phyloP scores from a whole-genome alignment of 2,329 filamentous ascomycete species.

The Arthroderma sp. region DNA sequence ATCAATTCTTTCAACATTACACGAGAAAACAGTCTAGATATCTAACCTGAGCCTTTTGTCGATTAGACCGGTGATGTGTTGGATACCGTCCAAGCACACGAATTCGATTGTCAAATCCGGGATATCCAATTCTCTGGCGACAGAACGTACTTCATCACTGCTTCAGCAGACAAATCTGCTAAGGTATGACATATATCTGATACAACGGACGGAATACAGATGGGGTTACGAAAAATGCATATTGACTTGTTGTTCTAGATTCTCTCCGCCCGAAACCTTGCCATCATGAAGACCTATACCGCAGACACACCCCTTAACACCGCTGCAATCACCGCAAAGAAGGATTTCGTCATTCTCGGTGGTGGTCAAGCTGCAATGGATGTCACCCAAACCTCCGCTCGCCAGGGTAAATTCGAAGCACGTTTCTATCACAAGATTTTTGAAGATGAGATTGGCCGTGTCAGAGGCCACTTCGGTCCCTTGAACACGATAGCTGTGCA shows the following conservation, averaged over 20 bases:
- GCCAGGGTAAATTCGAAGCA: slow-evolving; percentile 98
- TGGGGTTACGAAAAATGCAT: neutral
- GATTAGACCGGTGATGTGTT: slow-evolving; percentile 62
- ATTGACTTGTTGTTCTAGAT: slow-evolving; percentile 38
- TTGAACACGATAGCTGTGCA: slow-evolving; percentile 92
- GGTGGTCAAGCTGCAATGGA: slow-evolving; percentile 99
- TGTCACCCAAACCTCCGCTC: slow-evolving; percentile 82
- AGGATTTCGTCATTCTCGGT: slow-evolving; percentile 94
- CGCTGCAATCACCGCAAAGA: slow-evolving; percentile 83
- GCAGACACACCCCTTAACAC: slow-evolving; percentile 95
- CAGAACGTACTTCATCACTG: slow-evolving; percentile 95
- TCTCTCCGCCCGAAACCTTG: slow-evolving; percentile 71
- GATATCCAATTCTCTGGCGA: slow-evolving; percentile 92
- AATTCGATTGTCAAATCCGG: slow-evolving; percentile 68
- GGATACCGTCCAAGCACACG: slow-evolving; percentile 71
- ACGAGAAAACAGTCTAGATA: neutral
- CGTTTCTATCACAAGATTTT: slow-evolving; percentile 99
- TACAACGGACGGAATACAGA: too few relatives aligned
- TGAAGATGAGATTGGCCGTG: slow-evolving; percentile 94
- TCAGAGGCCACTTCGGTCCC: slow-evolving; percentile 91
- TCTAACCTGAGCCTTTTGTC: slow-evolving; percentile 2
- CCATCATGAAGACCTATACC: slow-evolving; percentile 81
- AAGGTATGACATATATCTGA: slow-evolving; percentile 45
- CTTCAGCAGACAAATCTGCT: slow-evolving; percentile 93
- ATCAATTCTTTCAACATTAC: neutral